Evolutionary conservation across 2,329 filamentous ascomycete species (phyloP).

Genomic region (Colletotrichum sp.): DNA sequence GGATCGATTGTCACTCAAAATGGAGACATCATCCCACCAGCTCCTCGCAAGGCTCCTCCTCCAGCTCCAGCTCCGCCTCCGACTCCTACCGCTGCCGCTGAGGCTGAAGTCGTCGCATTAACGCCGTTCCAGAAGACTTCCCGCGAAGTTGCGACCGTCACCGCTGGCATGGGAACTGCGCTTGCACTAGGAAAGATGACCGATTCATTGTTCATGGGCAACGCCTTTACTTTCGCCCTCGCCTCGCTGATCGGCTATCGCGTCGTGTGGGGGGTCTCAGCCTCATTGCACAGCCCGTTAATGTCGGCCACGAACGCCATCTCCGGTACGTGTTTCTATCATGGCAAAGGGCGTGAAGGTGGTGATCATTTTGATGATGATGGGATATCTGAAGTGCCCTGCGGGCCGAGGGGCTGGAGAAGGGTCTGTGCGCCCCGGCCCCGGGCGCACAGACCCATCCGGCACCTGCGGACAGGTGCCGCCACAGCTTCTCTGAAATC

Average conservation of each 20-base stretch:
- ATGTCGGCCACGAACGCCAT: slow-evolving; percentile 97
- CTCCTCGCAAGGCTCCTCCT: slow-evolving; percentile 69
- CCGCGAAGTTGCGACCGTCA: slow-evolving; percentile 76
- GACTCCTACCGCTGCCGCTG: slow-evolving; percentile 44
- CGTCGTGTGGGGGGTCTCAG: slow-evolving; percentile 65
- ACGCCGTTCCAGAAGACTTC: slow-evolving; percentile 84
- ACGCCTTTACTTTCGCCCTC: neutral
- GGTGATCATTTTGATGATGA: neutral
- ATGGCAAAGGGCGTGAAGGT: neutral
- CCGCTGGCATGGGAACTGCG: slow-evolving; percentile 77
- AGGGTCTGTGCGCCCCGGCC: too few species aligned
- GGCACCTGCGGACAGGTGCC: neutral
- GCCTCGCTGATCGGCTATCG: slow-evolving; percentile 88
- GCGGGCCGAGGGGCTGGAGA: too few species aligned
- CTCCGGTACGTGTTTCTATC: slow-evolving; percentile 56
- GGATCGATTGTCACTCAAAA: slow-evolving; percentile 83
- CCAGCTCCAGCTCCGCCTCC: slow-evolving; percentile 47
- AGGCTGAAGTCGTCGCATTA: slow-evolving; percentile 66
- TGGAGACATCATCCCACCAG: slow-evolving; percentile 76
- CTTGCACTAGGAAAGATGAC: slow-evolving; percentile 66
- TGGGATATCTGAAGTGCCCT: fast-evolving
- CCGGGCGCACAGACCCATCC: neutral
- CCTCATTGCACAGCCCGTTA: slow-evolving; percentile 46
- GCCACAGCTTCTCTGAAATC: neutral
- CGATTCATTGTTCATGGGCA: too few species aligned